Conservation (phyloP, 495 filamentous ascomycete genomes). For the Tuber magnatum region DNA sequence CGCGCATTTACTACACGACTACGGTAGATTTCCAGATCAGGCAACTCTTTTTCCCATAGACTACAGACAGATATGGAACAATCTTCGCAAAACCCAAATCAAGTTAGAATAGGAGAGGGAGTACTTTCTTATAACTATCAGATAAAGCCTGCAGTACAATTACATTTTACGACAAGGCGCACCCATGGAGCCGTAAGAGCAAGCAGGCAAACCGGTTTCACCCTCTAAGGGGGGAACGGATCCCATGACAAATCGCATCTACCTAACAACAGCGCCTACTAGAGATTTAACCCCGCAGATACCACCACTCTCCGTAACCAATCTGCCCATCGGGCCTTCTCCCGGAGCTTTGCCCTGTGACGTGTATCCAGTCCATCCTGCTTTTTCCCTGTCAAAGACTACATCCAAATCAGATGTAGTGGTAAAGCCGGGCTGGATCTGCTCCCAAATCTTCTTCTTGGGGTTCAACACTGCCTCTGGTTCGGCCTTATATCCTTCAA, state of each 20-base stretch:
- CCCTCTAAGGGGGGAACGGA: background rate
- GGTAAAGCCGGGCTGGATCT: conserved; percentile 85
- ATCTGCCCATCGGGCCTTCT: conserved; percentile 60
- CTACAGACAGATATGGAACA: background rate
- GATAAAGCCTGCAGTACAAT: background rate
- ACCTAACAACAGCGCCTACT: conserved; percentile 64
- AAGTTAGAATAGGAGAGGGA: background rate
- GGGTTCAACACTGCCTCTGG: conserved; percentile 90
- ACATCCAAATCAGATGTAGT: conserved; percentile 74
- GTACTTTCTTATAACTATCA: background rate
- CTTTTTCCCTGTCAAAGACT: conserved; percentile 60
- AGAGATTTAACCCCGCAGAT: conserved; percentile 67
- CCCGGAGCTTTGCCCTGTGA: conserved; percentile 48
- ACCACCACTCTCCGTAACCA: conserved; percentile 63
- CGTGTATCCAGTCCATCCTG: conserved; percentile 56
- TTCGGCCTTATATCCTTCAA: conserved; percentile 89
- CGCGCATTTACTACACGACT: background rate
- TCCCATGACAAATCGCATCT: conserved; percentile 22
- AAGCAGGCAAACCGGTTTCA: background rate
- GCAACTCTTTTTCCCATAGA: background rate
- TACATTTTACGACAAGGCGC: background rate
- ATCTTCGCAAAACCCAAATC: background rate
- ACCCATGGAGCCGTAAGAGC: background rate
- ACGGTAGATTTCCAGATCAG: background rate
- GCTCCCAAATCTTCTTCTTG: conserved; percentile 99